Conservation (phyloP, 192 early-diverging fungal genomes). For the Entophlyctis luteolus region DNA sequence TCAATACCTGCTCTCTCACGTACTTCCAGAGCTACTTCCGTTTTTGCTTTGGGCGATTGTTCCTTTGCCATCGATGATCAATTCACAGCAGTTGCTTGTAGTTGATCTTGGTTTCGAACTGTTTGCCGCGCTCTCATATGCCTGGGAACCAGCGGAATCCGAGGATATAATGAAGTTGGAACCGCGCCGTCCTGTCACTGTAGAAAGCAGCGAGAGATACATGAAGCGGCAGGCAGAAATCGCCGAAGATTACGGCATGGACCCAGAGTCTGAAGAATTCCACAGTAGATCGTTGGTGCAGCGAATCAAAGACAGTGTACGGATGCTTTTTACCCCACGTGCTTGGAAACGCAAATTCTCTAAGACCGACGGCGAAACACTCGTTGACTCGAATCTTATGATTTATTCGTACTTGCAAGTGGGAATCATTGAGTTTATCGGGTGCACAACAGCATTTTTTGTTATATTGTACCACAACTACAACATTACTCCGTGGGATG, state of each 20-base stretch:
- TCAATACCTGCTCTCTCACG: slow-evolving; percentile 68
- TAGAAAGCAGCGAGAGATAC: slow-evolving; percentile 26
- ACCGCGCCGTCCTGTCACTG: slow-evolving; percentile 82
- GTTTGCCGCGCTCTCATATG: slow-evolving; percentile 77
- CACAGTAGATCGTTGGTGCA: neutral
- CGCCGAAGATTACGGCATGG: neutral
- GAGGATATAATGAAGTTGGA: slow-evolving; percentile 72
- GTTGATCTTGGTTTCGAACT: slow-evolving; percentile 94
- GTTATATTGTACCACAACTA: slow-evolving; percentile 66
- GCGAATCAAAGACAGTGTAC: neutral
- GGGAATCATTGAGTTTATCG: slow-evolving; percentile 71
- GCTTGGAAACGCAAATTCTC: slow-evolving; percentile 40
- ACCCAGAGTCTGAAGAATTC: neutral
- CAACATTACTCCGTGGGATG: slow-evolving; percentile 52
- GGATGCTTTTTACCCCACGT: neutral
- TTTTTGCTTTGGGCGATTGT: slow-evolving; percentile 80
- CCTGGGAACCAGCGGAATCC: slow-evolving; percentile 76
- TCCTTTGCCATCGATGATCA: slow-evolving; percentile 77
- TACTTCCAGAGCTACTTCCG: slow-evolving; percentile 81
- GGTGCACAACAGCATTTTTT: slow-evolving; percentile 69
- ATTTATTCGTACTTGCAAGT: slow-evolving; percentile 86
- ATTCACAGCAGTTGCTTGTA: slow-evolving; percentile 77
- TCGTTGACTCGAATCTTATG: slow-evolving; percentile 81
- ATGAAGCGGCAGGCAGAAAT: neutral
- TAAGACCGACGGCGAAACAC: slow-evolving; percentile 61